Conservation (phyloP, 257 asterid species). For the Solanum chiquidenum region DNA sequence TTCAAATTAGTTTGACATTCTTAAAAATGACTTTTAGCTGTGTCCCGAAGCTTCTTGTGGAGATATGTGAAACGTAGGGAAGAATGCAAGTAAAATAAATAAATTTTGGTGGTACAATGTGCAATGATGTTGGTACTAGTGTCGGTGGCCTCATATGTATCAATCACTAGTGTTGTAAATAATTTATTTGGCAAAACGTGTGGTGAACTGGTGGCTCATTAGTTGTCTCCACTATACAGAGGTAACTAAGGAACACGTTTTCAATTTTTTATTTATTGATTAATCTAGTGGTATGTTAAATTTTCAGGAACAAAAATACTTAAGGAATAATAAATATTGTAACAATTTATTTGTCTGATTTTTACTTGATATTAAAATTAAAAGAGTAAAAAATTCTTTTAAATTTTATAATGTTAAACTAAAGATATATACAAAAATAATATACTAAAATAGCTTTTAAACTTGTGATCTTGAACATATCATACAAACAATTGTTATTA, state of each 20-base stretch:
- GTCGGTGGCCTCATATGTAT: neutral
- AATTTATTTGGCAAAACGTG: neutral
- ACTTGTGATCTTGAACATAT: too few relatives aligned
- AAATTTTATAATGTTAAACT: neutral
- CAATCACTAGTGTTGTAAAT: neutral
- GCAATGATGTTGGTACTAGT: neutral
- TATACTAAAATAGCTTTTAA: too few relatives aligned
- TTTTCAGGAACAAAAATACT: neutral
- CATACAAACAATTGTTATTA: too few relatives aligned
- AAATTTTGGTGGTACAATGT: neutral
- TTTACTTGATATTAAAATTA: accelerated
- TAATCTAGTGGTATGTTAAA: neutral
- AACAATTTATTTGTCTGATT: too few relatives aligned
- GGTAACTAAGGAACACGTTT: neutral
- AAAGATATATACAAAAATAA: too few relatives aligned
- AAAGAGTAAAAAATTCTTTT: accelerated
- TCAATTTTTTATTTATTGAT: neutral
- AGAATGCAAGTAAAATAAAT: too few relatives aligned
- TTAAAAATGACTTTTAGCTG: neutral
- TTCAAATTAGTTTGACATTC: neutral
- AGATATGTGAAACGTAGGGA: neutral
- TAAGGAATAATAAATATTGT: neutral
- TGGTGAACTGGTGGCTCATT: neutral
- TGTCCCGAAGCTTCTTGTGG: neutral
- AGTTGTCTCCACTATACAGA: neutral